Conservation (phyloP, 352 stramenopile genomes). For the Discostella stelligera region DNA sequence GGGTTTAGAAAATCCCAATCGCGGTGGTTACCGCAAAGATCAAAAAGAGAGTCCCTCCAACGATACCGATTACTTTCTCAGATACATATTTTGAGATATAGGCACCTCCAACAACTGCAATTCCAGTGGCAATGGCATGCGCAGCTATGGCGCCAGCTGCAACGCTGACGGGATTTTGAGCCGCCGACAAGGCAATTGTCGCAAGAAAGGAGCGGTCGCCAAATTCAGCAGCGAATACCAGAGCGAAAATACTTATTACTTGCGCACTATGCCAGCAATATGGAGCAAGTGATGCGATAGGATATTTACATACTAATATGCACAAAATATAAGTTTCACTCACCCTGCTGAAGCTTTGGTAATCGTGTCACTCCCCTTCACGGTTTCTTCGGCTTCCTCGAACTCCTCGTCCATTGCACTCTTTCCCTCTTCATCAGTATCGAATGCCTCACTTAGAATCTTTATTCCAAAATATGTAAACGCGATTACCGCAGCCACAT, state of each 20-base stretch:
- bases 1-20: conserved; percentile 76
- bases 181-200: conserved; percentile 85
- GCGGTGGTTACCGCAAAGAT: conserved; percentile 86
- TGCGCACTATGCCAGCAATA: conserved; percentile 52
- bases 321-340: conserved; percentile 30
- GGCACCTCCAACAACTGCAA: conserved; percentile 73
- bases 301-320: background rate
- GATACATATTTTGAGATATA: conserved; percentile 86
- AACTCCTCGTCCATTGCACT: conserved; percentile 81
- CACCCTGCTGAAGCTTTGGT: conserved; percentile 48
- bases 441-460: conserved; percentile 81
- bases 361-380: conserved; percentile 57
- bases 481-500: conserved; percentile 83
- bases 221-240: conserved; percentile 88
- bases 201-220: conserved; percentile 86
- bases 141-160: conserved; percentile 82
- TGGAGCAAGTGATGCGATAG: conserved; percentile 1
- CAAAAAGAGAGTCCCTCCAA: conserved; percentile 85
- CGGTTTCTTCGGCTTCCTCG: conserved; percentile 74
- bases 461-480: conserved; percentile 88
- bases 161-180: conserved; percentile 85
- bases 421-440: conserved; percentile 60
- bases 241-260: conserved; percentile 83
- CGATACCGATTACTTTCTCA: conserved; percentile 85
- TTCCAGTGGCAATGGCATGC: conserved; percentile 81